phyloP scores from a whole-genome alignment of 2,329 filamentous ascomycete species.

The Lasiodiplodia sp. region DNA sequence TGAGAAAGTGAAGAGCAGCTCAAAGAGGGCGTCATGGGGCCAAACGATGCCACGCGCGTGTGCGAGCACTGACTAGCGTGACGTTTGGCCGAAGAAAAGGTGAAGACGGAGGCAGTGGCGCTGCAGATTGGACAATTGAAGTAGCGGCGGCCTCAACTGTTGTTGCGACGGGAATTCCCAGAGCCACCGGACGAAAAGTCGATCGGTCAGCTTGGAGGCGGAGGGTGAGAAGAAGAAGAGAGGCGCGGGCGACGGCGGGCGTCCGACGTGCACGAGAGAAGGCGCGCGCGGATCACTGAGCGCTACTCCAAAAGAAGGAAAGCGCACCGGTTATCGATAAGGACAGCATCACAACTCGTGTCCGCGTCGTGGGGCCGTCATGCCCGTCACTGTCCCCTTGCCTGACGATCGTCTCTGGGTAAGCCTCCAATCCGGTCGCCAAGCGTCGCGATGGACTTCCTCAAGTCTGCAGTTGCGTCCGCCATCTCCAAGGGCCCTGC shows the following conservation, averaged over 20 bases:
- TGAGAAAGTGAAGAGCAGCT: neutral
- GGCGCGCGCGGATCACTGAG: conserved; percentile 14
- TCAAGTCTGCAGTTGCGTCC: conserved; percentile 96
- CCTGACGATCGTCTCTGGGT: conserved; percentile 1
- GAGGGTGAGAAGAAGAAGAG: neutral
- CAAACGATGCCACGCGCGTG: neutral
- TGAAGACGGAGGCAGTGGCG: neutral
- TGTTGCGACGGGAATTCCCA: conserved; percentile 1
- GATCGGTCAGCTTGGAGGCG: neutral
- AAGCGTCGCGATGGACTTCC: conserved; percentile 79
- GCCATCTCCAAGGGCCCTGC: conserved; percentile 94
- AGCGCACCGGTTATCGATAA: conserved; percentile 18
- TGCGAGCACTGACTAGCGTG: conserved; percentile 23
- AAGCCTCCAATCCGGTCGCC: neutral
- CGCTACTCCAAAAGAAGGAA: conserved; percentile 1
- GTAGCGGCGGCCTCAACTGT: neutral
- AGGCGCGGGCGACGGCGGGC: conserved; percentile 5
- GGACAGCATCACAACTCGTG: conserved; percentile 14
- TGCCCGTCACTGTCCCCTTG: conserved; percentile 12
- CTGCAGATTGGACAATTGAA: neutral
- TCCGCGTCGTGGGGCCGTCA: conserved; percentile 19
- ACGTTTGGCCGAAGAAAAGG: conserved; percentile 4
- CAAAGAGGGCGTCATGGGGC: conserved; percentile 1
- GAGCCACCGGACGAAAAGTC: neutral
- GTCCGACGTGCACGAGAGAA: conserved; percentile 13